Evolutionary conservation across 257 asterid genomes (phyloP), one percentile per base, ranked within the genome.

Genomic region (Scutellaria baicalensis): DNA sequence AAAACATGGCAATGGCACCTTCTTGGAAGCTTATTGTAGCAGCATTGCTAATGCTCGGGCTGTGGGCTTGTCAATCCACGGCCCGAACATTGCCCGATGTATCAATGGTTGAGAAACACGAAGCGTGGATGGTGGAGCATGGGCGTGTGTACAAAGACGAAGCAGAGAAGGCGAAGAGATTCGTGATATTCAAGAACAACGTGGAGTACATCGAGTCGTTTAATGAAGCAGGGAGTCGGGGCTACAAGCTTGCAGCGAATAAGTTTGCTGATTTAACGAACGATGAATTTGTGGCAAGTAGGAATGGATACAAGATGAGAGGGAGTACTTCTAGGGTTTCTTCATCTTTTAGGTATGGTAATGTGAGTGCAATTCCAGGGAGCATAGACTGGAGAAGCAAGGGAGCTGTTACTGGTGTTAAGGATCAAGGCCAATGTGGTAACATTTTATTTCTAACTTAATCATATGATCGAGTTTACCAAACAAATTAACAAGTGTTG

Each of bases 341-440:
- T 6, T 40, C 72, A 3, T n/a, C n/a, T n/a, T 83, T 75, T 52
- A 80, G 13, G 63, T 81, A 84, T n/a, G 66, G 59, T 9, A 79
- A 80, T 58, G 78, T 74, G 18, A 67, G 54, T 1, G 74, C 56
- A 9, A 75, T 75, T 57, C 88, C 87, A 10, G 6, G 72, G 6
- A 72, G 52, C 63, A 43, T 68, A 13, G 76, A 83, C 62, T 81
- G 88, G 88, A 78, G 77, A 36, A 48, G 35, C 52, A 69, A 77
- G 17, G 89, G 85, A 43, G 87, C 81, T 2, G 87, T 79, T 40
- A 80, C 87, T 31, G 78, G 49, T 7, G 77, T 80, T 14, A 80
- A 83, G 70, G 79, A 78, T 14, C 84, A 81, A 75, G 81, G 80
- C 31, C 71, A 78, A 27, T 81, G 86, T 39, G 88, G 86, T 78